Evolutionary conservation across 2,329 filamentous ascomycete species (phyloP).

Genomic region (Fulvia fulva): DNA sequence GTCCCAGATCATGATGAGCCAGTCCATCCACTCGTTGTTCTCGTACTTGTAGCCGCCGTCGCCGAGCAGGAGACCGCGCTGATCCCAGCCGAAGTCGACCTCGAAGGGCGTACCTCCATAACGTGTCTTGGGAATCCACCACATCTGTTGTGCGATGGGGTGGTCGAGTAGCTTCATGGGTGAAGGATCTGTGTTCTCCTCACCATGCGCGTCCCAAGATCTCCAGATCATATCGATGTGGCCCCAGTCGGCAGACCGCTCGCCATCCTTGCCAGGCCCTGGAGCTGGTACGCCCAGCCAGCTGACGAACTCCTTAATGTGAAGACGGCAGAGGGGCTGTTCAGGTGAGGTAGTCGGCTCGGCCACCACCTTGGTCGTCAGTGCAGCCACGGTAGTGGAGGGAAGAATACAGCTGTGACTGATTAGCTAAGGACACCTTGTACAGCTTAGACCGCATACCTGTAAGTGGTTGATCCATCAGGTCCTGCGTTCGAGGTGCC

Average conservation of each 20-base stretch:
- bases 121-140: too few species aligned
- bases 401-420: too few species aligned
- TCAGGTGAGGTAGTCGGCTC: neutral
- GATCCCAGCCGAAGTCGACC: neutral
- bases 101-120: too few species aligned
- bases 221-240: neutral
- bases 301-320: neutral
- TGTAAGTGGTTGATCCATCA: too few species aligned
- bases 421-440: too few species aligned
- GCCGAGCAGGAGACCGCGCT: neutral
- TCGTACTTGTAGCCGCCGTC: neutral
- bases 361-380: too few species aligned
- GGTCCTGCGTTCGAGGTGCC: too few species aligned
- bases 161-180: neutral
- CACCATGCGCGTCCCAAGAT: neutral
- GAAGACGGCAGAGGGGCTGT: neutral
- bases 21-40: neutral
- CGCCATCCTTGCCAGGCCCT: too few species aligned
- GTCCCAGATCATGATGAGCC: neutral
- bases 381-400: too few species aligned
- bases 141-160: neutral
- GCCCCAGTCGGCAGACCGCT: neutral
- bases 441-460: too few species aligned
- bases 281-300: too few species aligned
- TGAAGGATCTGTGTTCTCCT: neutral